Percentiles rank a stretch among this genome's conserved stretches.
Conservation (phyloP, 768 basidiomycete species). For the Coprinopsis sp. region DNA sequence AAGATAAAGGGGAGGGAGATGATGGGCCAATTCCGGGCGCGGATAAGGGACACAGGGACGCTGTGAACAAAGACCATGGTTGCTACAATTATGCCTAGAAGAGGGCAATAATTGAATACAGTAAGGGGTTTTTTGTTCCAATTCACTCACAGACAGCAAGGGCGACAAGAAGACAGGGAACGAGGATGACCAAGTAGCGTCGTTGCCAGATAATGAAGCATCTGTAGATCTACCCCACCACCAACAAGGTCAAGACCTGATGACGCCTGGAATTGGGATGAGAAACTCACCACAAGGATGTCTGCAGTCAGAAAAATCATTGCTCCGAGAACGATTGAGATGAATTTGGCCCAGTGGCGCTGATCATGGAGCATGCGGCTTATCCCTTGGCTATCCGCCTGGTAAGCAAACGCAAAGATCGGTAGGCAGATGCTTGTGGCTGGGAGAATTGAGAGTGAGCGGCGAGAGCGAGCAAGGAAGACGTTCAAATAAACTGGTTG, state of each 20-base stretch:
- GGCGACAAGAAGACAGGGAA: constrained; percentile 21
- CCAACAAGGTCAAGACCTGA: not conserved
- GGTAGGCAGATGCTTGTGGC: too few species aligned
- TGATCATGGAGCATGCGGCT: too few species aligned
- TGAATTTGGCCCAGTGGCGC: too few species aligned
- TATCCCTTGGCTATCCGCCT: too few species aligned
- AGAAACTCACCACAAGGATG: constrained; percentile 21
- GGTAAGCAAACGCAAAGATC: too few species aligned
- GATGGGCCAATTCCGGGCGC: not conserved
- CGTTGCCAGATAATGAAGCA: constrained; percentile 27
- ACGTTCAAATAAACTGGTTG: too few species aligned
- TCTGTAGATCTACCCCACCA: constrained; percentile 22
- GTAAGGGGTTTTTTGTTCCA: not conserved
- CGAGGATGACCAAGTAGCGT: constrained; percentile 15
- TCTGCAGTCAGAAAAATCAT: too few species aligned
- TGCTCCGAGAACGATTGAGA: too few species aligned
- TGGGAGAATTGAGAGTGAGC: too few species aligned
- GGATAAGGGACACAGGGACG: not conserved
- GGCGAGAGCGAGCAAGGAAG: too few species aligned
- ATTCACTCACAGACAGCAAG: constrained; percentile 17
- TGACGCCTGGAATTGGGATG: too few species aligned
- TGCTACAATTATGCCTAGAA: constrained; percentile 19
- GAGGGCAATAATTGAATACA: constrained; percentile 5
- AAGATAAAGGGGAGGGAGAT: constrained; percentile 22
- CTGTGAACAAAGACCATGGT: constrained; percentile 16